phyloP scores from a whole-genome alignment of 2,329 filamentous ascomycete genomes.

The Seiridium unicorne region DNA sequence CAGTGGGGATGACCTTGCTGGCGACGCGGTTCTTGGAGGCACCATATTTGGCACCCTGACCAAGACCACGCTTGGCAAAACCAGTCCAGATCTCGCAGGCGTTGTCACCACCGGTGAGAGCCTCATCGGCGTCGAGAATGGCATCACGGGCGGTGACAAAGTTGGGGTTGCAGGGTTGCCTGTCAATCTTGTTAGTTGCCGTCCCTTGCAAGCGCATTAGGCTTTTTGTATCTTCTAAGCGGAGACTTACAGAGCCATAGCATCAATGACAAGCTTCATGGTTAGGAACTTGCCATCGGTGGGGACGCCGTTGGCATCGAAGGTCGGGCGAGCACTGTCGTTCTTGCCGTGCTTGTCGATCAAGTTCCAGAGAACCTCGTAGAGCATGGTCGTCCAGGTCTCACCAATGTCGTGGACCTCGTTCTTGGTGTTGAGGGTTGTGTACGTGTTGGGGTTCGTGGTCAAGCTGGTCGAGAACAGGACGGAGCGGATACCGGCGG shows the following conservation, averaged over 20 bases:
- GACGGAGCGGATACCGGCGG: conserved; percentile 40
- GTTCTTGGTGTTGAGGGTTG: conserved; percentile 33
- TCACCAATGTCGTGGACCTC: conserved; percentile 43
- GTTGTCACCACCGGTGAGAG: conserved; percentile 46
- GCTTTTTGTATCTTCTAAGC: neutral
- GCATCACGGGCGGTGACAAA: conserved; percentile 47
- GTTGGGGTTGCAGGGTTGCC: conserved; percentile 49
- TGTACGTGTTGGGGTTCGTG: conserved; percentile 45
- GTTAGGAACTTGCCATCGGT: conserved; percentile 45
- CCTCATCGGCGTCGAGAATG: conserved; percentile 47
- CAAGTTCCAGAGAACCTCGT: conserved; percentile 53
- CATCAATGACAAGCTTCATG: conserved; percentile 48
- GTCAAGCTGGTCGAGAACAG: conserved; percentile 42
- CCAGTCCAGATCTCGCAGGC: conserved; percentile 46
- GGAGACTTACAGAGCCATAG: conserved; percentile 38
- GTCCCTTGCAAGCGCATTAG: neutral
- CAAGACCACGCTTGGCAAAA: conserved; percentile 51
- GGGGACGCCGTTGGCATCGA: conserved; percentile 38
- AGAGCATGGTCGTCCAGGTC: conserved; percentile 49
- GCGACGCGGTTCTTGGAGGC: conserved; percentile 19
- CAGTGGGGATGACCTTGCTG: conserved; percentile 26
- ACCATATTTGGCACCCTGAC: conserved; percentile 28
- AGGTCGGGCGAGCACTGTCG: conserved; percentile 33
- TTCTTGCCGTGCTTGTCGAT: conserved; percentile 50
- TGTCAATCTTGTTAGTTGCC: conserved; percentile 3